phyloP scores from a whole-genome alignment of 2,329 filamentous ascomycete genomes.

The Xylariaceae sp. region DNA sequence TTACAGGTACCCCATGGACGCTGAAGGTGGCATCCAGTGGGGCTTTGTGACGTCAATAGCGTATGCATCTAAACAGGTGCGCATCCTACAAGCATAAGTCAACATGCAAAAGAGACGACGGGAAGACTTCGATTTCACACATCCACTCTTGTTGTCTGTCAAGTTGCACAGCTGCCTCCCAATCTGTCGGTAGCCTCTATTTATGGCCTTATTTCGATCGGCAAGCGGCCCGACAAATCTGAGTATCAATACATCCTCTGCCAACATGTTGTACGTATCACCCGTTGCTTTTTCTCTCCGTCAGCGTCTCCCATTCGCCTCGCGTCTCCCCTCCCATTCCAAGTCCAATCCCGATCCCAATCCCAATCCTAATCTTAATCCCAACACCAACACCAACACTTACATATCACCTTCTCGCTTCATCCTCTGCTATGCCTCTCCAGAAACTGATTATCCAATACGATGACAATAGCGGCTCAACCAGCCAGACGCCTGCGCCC shows the following conservation, averaged over 20 bases:
- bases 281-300: conserved; percentile 1
- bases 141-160: not conserved
- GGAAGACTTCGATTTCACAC: not conserved
- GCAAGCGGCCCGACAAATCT: conserved; percentile 55
- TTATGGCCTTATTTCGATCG: conserved; percentile 50
- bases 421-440: conserved; percentile 15
- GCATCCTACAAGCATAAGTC: not conserved
- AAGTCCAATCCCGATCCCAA: too few relatives aligned
- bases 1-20: too few relatives aligned
- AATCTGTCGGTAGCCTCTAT: conserved; percentile 12
- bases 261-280: conserved; percentile 49
- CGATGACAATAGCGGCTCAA: conserved; percentile 25
- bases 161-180: conserved; percentile 9
- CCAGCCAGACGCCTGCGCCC: conserved; percentile 31
- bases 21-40: not conserved
- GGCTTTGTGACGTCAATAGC: not conserved
- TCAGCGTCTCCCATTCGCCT: not conserved
- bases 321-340: not conserved
- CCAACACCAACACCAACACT: too few relatives aligned
- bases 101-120: not conserved
- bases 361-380: not conserved
- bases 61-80: not conserved
- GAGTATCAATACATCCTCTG: conserved; percentile 58
- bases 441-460: conserved; percentile 15
- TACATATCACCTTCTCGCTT: not conserved